Evolutionary conservation across 331 rosid genomes (phyloP).

Genomic region (Pyrus hybrid): DNA sequence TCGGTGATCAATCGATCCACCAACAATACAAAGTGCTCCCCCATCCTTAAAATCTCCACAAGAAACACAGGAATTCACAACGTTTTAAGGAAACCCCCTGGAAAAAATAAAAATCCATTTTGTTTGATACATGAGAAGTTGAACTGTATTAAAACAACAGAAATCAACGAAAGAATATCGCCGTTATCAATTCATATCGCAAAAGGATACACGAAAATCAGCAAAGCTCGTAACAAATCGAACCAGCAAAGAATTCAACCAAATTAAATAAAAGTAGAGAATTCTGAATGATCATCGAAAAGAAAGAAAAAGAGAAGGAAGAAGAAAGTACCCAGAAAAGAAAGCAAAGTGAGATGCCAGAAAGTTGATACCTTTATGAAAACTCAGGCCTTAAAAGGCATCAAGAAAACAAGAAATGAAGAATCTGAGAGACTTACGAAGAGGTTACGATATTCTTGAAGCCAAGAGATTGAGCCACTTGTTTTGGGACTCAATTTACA

Average conservation of each 20-base stretch:
- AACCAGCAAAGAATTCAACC: too few relatives aligned
- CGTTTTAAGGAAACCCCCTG: constrained; percentile 8
- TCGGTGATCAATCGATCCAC: constrained; percentile 90
- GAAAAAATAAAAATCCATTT: neutral
- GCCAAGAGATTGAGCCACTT: constrained; percentile 62
- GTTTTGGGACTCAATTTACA: constrained; percentile 16
- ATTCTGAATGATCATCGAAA: neutral
- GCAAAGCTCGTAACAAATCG: too few relatives aligned
- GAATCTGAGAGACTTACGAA: constrained; percentile 42
- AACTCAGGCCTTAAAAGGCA: constrained; percentile 13
- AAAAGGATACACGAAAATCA: too few relatives aligned
- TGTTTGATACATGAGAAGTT: neutral
- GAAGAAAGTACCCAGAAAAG: constrained; percentile 32
- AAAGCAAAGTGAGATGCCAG: constrained; percentile 4
- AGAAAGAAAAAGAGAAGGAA: neutral
- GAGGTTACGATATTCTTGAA: constrained; percentile 51
- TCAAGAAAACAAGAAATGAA: constrained; percentile 8
- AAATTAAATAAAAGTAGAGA: neutral
- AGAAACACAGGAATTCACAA: neutral
- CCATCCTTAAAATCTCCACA: constrained; percentile 44
- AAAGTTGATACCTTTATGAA: constrained; percentile 37
- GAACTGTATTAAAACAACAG: neutral
- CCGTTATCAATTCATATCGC: too few relatives aligned
- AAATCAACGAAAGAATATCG: neutral
- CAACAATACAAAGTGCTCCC: constrained; percentile 84